Percentiles rank a stretch among this genome's conserved stretches.
Conservation (phyloP, 306 rosid species). For the Ormosia semicastrata region DNA sequence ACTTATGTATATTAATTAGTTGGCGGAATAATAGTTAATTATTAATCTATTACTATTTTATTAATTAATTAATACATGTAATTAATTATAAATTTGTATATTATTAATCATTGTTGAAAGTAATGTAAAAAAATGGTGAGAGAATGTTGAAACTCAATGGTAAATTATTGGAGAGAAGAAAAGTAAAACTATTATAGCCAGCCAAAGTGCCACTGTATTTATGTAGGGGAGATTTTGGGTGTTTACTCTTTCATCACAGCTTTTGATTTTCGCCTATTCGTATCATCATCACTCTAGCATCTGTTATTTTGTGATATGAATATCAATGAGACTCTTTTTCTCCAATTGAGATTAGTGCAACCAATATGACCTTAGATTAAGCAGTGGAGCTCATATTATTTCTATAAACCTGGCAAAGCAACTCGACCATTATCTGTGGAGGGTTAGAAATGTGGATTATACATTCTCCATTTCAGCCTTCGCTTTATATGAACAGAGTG, state of each 20-base stretch:
- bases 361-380: background rate
- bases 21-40: no score
- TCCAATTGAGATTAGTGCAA: background rate
- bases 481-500: no score
- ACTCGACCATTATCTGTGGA: background rate
- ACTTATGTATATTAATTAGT: no score
- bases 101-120: no score
- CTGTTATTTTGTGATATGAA: background rate
- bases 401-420: background rate
- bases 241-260: background rate
- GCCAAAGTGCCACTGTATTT: background rate
- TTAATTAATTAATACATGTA: no score
- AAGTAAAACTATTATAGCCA: background rate
- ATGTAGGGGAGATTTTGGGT: background rate
- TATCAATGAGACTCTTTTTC: background rate
- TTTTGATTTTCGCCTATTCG: background rate
- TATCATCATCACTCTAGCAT: background rate
- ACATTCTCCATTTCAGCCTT: background rate
- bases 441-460: background rate
- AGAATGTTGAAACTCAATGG: background rate
- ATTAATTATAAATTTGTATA: no score
- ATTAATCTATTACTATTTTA: no score
- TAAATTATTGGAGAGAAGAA: conserved; percentile 1
- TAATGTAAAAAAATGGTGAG: no score
- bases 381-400: background rate